Percentiles rank a stretch among this genome's conserved stretches.
phyloP scores from a whole-genome alignment of 805 yeast genomes.

The Phaffomyces antillensis region DNA sequence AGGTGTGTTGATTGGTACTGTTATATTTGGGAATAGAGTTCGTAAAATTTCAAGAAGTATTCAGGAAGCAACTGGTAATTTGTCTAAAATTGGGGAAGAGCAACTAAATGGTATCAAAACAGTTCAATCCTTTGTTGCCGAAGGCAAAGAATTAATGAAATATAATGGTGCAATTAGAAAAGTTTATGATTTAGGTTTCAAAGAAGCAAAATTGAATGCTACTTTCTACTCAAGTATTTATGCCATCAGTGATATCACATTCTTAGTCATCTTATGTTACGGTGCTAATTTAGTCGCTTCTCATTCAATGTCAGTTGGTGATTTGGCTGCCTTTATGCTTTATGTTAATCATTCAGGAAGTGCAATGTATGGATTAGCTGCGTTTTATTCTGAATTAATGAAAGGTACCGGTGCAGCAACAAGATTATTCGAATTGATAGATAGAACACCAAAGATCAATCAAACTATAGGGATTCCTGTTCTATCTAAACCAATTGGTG shows the following conservation, averaged over 20 bases:
- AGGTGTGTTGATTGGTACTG: slow-evolving; percentile 68
- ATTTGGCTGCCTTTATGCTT: slow-evolving; percentile 87
- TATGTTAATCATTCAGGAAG: slow-evolving; percentile 93
- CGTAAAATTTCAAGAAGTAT: slow-evolving; percentile 67
- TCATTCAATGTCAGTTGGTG: slow-evolving; percentile 80
- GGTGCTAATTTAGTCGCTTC: slow-evolving; percentile 78
- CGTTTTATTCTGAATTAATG: slow-evolving; percentile 92
- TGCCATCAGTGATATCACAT: slow-evolving; percentile 76
- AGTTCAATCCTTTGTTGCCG: slow-evolving; percentile 89
- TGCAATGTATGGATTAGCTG: slow-evolving; percentile 86
- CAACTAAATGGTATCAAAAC: slow-evolving; percentile 83
- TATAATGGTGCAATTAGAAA: slow-evolving; percentile 68
- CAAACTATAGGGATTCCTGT: slow-evolving; percentile 54
- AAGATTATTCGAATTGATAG: slow-evolving; percentile 81
- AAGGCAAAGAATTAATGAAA: slow-evolving; percentile 66
- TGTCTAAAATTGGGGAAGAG: slow-evolving; percentile 90
- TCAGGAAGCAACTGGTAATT: slow-evolving; percentile 79
- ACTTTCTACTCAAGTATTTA: slow-evolving; percentile 72
- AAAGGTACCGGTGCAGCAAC: slow-evolving; percentile 97
- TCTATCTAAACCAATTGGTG: slow-evolving; percentile 30
- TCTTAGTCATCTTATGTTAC: slow-evolving; percentile 65
- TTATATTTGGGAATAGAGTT: slow-evolving; percentile 76
- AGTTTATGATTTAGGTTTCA: slow-evolving; percentile 60
- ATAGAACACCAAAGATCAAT: slow-evolving; percentile 62
- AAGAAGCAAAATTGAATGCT: slow-evolving; percentile 77